Evolutionary conservation across 2,329 filamentous ascomycete genomes (phyloP).

Genomic region (Exserohilum rostratum): DNA sequence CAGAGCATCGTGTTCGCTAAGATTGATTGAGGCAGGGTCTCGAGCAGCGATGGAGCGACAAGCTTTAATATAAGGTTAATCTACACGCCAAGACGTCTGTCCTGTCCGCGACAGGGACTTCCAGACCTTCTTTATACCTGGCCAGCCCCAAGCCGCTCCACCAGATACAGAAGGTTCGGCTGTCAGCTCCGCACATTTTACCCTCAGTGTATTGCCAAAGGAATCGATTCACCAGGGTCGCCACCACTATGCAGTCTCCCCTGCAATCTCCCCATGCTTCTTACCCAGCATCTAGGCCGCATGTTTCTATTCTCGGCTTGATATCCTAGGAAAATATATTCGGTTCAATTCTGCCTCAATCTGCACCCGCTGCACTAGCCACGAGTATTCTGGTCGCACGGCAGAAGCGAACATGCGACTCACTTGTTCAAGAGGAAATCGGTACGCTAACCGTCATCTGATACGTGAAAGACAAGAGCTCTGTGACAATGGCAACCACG

Average conservation of each 20-base stretch:
- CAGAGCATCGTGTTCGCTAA: slow-evolving; percentile 37
- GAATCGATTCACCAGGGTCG: slow-evolving; percentile 34
- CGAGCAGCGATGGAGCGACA: slow-evolving; percentile 38
- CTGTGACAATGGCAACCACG: background rate
- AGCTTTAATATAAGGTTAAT: slow-evolving; percentile 52
- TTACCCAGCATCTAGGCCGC: slow-evolving; percentile 25
- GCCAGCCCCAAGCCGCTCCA: slow-evolving; percentile 22
- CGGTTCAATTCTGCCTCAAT: slow-evolving; percentile 39
- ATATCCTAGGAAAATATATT: slow-evolving; percentile 38
- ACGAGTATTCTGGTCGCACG: slow-evolving; percentile 14
- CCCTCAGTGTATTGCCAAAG: slow-evolving; percentile 27
- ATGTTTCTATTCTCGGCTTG: slow-evolving; percentile 41
- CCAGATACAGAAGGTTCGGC: slow-evolving; percentile 26
- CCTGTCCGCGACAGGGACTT: slow-evolving; percentile 14
- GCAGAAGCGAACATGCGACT: slow-evolving; percentile 21
- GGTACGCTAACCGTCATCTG: slow-evolving; percentile 17
- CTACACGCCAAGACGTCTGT: slow-evolving; percentile 40
- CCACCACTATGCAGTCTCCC: slow-evolving; percentile 20
- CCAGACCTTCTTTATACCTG: slow-evolving; percentile 23
- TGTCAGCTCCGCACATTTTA: slow-evolving; percentile 34
- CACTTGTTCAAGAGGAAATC: slow-evolving; percentile 10
- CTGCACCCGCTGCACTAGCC: slow-evolving; percentile 28
- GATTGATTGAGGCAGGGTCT: slow-evolving; percentile 31
- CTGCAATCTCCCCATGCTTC: slow-evolving; percentile 12
- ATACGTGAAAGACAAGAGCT: slow-evolving; percentile 9